Conservation (phyloP, 1,284 basidiomycete species). For the Ceratobasidium sp. region DNA sequence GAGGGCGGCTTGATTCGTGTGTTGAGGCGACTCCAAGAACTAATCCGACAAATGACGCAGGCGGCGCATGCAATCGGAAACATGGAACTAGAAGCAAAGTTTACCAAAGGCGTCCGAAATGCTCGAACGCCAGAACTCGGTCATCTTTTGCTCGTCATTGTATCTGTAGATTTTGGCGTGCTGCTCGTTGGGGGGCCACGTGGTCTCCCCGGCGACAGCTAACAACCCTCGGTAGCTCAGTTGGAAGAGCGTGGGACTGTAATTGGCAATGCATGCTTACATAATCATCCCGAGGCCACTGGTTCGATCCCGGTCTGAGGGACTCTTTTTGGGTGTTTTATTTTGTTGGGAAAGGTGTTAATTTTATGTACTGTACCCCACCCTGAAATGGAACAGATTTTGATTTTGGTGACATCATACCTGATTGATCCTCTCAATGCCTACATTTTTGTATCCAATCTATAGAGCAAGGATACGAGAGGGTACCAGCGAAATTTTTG, state of each 20-base stretch:
- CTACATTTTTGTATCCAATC: background rate
- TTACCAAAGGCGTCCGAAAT: conserved; percentile 87
- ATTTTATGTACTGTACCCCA: conserved; percentile 14
- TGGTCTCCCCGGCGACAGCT: too few species aligned
- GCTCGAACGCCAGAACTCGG: conserved; percentile 91
- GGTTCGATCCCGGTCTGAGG: conserved; percentile 46
- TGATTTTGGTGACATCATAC: background rate
- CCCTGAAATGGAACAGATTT: conserved; percentile 19
- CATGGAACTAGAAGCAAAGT: conserved; percentile 89
- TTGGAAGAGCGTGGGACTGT: conserved; percentile 47
- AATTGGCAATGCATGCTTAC: conserved; percentile 1
- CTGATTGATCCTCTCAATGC: background rate
- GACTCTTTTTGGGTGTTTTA: conserved; percentile 33
- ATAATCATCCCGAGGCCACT: conserved; percentile 43
- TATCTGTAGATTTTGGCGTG: conserved; percentile 72
- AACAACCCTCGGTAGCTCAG: conserved; percentile 48
- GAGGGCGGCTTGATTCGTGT: conserved; percentile 95
- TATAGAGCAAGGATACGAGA: background rate
- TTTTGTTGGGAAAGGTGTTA: too few species aligned
- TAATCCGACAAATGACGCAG: conserved; percentile 93
- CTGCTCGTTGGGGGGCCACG: too few species aligned
- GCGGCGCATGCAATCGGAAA: conserved; percentile 98
- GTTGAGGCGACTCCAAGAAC: conserved; percentile 92
- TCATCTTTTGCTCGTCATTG: conserved; percentile 92
- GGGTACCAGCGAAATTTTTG: background rate